These are phyloP conservation scores for Stylosanthes scabra DNA, from an alignment of 331 rosid species.

Conservation along the genomic window DNA sequence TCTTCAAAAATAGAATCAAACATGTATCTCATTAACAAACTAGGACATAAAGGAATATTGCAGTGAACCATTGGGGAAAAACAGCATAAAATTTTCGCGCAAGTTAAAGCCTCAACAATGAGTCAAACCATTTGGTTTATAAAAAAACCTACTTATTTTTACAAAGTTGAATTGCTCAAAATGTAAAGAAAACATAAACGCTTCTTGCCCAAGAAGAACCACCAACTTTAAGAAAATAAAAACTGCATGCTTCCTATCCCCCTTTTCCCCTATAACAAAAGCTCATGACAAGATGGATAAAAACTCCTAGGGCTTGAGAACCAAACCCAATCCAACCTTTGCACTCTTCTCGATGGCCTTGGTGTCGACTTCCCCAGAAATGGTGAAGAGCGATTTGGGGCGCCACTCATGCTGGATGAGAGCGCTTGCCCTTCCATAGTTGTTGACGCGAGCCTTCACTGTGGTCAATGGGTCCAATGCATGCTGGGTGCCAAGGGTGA, in stretches of 20 bases:
- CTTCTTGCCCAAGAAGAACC: conserved; percentile 49
- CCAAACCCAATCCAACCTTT: conserved; percentile 89
- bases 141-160: conserved; percentile 59
- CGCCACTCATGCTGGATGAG: conserved; percentile 99
- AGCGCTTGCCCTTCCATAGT: conserved; percentile 79
- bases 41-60: conserved; percentile 4
- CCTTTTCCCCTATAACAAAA: conserved; percentile 52
- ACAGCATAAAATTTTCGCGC: conserved; percentile 31
- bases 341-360: conserved; percentile 92
- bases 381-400: conserved; percentile 82
- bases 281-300: conserved; percentile 43
- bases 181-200: conserved; percentile 44
- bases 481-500: conserved; percentile 85
- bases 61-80: conserved; percentile 10
- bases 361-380: conserved; percentile 97
- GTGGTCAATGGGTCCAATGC: conserved; percentile 88
- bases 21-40: neutral
- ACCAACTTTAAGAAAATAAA: conserved; percentile 45
- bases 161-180: conserved; percentile 49
- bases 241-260: conserved; percentile 47
- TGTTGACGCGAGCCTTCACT: conserved; percentile 83
- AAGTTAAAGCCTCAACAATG: conserved; percentile 41
- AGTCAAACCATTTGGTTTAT: conserved; percentile 44
- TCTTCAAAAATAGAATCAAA: neutral
- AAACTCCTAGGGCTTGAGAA: conserved; percentile 81